These are phyloP conservation scores for Babjeviella inositovora DNA, from an alignment of 805 yeast species.

Conservation along the genomic window DNA sequence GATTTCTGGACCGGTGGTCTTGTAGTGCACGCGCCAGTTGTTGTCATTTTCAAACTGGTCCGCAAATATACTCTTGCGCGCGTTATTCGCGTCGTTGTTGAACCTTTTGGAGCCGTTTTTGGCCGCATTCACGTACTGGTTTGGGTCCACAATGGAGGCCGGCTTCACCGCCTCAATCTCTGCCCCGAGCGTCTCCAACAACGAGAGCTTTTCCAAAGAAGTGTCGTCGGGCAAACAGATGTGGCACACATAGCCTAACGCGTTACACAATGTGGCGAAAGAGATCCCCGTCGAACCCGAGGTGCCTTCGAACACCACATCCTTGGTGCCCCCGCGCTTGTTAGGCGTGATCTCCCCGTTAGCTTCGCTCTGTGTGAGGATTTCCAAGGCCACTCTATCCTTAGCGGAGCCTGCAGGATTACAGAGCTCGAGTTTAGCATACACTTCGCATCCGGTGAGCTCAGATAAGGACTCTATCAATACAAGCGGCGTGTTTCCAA, in stretches of 20 bases:
- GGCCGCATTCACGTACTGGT: slow-evolving; percentile 86
- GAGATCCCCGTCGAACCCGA: slow-evolving; percentile 96
- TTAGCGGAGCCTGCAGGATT: slow-evolving; percentile 96
- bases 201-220: slow-evolving; percentile 61
- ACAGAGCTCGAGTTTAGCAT: slow-evolving; percentile 70
- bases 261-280: slow-evolving; percentile 76
- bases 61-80: slow-evolving; percentile 62
- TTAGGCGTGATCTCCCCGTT: slow-evolving; percentile 16
- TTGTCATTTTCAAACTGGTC: slow-evolving; percentile 90
- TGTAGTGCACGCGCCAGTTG: slow-evolving; percentile 77
- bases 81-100: slow-evolving; percentile 17
- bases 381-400: slow-evolving; percentile 38
- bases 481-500: slow-evolving; percentile 85
- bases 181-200: slow-evolving; percentile 69
- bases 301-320: slow-evolving; percentile 84
- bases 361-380: slow-evolving; percentile 18
- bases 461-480: slow-evolving; percentile 54
- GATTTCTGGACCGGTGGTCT: slow-evolving; percentile 89
- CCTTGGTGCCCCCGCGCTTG: slow-evolving; percentile 40
- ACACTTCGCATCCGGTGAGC: slow-evolving; percentile 66
- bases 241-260: slow-evolving; percentile 79
- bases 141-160: slow-evolving; percentile 87
- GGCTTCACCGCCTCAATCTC: slow-evolving; percentile 76
- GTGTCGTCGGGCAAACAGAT: slow-evolving; percentile 95
- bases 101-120: slow-evolving; percentile 42